Evolutionary conservation across 352 stramenopile species (phyloP).

Genomic region (Aphanomyces astaci): DNA sequence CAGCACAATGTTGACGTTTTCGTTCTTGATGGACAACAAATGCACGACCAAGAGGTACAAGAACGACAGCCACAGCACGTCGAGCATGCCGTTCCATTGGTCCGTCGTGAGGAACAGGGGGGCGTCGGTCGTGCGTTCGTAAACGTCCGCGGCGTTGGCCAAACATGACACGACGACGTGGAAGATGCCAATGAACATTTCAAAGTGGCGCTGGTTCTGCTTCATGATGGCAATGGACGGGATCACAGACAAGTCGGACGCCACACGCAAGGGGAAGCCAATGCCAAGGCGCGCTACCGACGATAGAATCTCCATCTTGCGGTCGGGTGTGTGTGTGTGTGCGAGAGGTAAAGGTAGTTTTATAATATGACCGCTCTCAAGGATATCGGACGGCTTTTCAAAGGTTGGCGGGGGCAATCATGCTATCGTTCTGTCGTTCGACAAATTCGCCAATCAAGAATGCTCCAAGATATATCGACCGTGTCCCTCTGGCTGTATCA

Average conservation of each 20-base stretch:
- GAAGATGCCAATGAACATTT: conserved; percentile 82
- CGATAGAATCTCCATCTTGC: not conserved
- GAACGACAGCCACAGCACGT: conserved; percentile 80
- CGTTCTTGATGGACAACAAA: conserved; percentile 71
- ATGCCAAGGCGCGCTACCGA: not conserved
- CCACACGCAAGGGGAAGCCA: not conserved
- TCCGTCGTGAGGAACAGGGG: conserved; percentile 58
- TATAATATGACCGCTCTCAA: too few species aligned
- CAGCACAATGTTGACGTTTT: conserved; percentile 78
- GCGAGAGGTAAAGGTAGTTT: too few species aligned
- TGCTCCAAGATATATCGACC: not conserved
- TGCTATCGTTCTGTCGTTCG: not conserved
- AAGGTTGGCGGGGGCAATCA: too few species aligned
- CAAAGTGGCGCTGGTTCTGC: conserved; percentile 77
- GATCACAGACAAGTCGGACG: conserved; percentile 32
- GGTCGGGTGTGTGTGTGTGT: too few species aligned
- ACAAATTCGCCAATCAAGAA: not conserved
- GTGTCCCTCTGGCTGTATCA: too few species aligned
- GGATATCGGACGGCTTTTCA: too few species aligned
- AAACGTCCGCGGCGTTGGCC: conserved; percentile 74
- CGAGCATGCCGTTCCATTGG: conserved; percentile 83
- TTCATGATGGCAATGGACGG: conserved; percentile 72
- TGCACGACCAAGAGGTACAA: conserved; percentile 81
- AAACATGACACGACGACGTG: conserved; percentile 72
- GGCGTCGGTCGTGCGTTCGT: conserved; percentile 26